Percentiles rank a stretch among this genome's conserved stretches.
Conservation (phyloP, 202 grass and related monocot species). For the Carex sylvatica region DNA sequence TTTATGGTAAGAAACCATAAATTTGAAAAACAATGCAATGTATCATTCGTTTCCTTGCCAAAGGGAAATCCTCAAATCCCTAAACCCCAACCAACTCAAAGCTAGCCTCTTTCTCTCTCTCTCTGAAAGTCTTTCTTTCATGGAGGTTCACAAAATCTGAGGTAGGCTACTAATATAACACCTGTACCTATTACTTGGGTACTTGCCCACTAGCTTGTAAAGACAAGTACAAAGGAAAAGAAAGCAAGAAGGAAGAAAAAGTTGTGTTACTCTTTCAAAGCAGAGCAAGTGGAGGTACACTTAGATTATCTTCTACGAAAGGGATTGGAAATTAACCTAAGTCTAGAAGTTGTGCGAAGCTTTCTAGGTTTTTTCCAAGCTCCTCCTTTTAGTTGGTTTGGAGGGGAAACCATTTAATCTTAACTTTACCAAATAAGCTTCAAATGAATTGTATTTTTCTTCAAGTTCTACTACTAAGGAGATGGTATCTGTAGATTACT, state of each 20-base stretch:
- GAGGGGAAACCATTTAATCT: constrained; percentile 12
- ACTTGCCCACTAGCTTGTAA: constrained; percentile 2
- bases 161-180: constrained; percentile 2
- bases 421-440: constrained; percentile 1
- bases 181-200: background rate
- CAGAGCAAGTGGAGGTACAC: constrained; percentile 23
- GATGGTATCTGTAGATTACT: constrained; percentile 18
- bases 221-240: constrained; percentile 20
- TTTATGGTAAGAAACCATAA: background rate
- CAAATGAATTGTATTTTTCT: constrained; percentile 18
- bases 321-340: constrained; percentile 16
- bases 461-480: constrained; percentile 22
- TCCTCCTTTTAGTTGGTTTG: constrained; percentile 20
- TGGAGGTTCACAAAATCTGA: constrained; percentile 22
- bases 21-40: background rate
- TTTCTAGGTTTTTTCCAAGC: background rate
- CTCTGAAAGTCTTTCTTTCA: background rate
- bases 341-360: background rate
- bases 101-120: background rate
- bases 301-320: constrained; percentile 12
- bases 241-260: constrained; percentile 14
- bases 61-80: background rate
- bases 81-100: constrained; percentile 21
- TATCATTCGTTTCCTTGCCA: background rate
- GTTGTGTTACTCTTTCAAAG: constrained; percentile 1